These are phyloP conservation scores for Craspedostauros australis DNA, from an alignment of 108 stramenopile genomes.

Conservation along the genomic window DNA sequence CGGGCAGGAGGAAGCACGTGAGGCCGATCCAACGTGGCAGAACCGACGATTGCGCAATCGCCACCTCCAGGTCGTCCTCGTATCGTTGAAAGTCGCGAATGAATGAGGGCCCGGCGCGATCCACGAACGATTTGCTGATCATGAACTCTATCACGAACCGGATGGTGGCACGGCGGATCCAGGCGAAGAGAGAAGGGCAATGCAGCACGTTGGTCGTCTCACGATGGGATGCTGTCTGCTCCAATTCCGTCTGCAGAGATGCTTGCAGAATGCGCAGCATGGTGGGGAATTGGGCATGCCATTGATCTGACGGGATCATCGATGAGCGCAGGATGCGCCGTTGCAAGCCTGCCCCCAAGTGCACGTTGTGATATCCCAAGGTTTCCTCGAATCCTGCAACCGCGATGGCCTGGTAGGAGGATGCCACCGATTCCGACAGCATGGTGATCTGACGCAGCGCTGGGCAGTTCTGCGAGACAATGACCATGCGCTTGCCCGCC, in stretches of 20 bases:
- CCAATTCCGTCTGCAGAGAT: slow-evolving; percentile 13
- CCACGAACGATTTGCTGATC: neutral
- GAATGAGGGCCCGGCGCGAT: neutral
- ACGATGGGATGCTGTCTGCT: slow-evolving; percentile 21
- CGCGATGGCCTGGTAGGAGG: slow-evolving; percentile 31
- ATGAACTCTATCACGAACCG: too few relatives aligned
- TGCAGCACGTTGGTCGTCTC: neutral
- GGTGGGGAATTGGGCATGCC: too few relatives aligned
- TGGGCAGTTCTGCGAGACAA: slow-evolving; percentile 26
- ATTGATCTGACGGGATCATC: neutral
- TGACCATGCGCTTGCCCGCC: slow-evolving; percentile 46
- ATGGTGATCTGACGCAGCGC: slow-evolving; percentile 25
- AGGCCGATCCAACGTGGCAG: slow-evolving; percentile 29
- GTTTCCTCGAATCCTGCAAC: slow-evolving; percentile 49
- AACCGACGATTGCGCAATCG: slow-evolving; percentile 46
- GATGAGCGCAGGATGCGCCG: slow-evolving; percentile 17
- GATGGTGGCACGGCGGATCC: too few relatives aligned
- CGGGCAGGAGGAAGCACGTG: slow-evolving; percentile 28
- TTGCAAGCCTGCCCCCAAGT: slow-evolving; percentile 40
- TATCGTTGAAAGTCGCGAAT: slow-evolving; percentile 12
- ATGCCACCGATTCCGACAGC: slow-evolving; percentile 30
- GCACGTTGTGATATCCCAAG: slow-evolving; percentile 39
- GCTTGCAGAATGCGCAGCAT: too few relatives aligned
- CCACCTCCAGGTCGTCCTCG: slow-evolving; percentile 42
- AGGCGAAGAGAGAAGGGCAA: too few relatives aligned